These are phyloP conservation scores for Epicoccum nigrum DNA, from an alignment of 2,329 filamentous ascomycete species.

Conservation along the genomic window DNA sequence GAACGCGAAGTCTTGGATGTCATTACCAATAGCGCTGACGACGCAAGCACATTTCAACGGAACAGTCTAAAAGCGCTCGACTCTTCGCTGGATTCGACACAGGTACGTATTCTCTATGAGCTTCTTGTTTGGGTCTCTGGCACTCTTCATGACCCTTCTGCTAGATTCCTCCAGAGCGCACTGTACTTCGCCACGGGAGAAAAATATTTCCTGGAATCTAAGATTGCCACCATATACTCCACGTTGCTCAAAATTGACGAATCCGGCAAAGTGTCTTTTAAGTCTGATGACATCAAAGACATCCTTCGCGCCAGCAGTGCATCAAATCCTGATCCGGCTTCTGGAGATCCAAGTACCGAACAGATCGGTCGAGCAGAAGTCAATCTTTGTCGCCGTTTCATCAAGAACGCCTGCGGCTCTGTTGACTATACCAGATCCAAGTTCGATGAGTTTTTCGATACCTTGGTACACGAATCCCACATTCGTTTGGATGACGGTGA, in stretches of 20 bases:
- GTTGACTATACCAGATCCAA: slow-evolving; percentile 16
- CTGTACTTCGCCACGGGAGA: slow-evolving; percentile 14
- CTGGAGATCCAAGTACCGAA: neutral
- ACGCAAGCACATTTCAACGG: slow-evolving; percentile 6
- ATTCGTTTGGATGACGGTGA: slow-evolving; percentile 5
- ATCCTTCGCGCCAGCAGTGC: neutral
- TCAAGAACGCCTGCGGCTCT: slow-evolving; percentile 10
- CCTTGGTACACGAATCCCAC: slow-evolving; percentile 14
- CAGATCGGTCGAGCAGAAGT: slow-evolving; percentile 10
- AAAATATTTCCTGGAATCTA: slow-evolving; percentile 8
- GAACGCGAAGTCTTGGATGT: slow-evolving; percentile 18
- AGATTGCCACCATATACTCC: slow-evolving; percentile 10
- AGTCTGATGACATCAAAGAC: slow-evolving; percentile 2
- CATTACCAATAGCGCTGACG: slow-evolving; percentile 16
- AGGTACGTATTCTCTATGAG: slow-evolving; percentile 17
- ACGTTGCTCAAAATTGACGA: slow-evolving; percentile 12
- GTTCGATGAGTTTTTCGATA: slow-evolving; percentile 20
- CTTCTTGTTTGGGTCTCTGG: slow-evolving; percentile 24
- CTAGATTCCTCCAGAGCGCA: slow-evolving; percentile 19
- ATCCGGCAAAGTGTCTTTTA: slow-evolving; percentile 6
- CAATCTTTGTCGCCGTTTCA: slow-evolving; percentile 14
- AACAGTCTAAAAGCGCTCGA: slow-evolving; percentile 1
- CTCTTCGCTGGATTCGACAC: slow-evolving; percentile 9
- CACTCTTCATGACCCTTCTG: neutral
- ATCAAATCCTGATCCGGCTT: neutral